phyloP scores from a whole-genome alignment of 352 stramenopile genomes.

The Phytopythium litorale region DNA sequence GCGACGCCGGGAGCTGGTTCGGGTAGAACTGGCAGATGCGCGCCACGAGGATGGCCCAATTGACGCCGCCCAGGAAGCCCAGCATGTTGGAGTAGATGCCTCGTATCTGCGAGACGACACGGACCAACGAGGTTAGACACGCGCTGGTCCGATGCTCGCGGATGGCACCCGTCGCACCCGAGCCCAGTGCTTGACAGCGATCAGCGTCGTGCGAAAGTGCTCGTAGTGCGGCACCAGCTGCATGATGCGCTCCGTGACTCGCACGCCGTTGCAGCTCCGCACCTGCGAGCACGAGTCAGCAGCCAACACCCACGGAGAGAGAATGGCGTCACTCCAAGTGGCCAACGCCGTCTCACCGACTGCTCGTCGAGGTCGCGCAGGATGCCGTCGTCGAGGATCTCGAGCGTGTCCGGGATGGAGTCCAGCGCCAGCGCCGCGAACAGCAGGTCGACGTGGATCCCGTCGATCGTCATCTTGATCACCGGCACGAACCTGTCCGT shows the following conservation, averaged over 20 bases:
- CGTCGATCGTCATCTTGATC: constrained; percentile 93
- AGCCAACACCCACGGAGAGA: no score
- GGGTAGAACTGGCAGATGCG: constrained; percentile 93
- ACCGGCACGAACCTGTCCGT: constrained; percentile 83
- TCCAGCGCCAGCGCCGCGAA: constrained; percentile 84
- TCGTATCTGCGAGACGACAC: constrained; percentile 48
- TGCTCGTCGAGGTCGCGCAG: constrained; percentile 91
- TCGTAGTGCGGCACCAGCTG: constrained; percentile 84
- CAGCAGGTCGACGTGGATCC: constrained; percentile 91
- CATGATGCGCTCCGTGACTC: constrained; percentile 94
- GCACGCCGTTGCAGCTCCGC: constrained; percentile 93
- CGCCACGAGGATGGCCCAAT: constrained; percentile 97
- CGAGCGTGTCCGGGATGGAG: constrained; percentile 53
- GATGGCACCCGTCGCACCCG: constrained; percentile 33
- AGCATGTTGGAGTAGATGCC: constrained; percentile 99
- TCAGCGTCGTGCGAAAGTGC: constrained; percentile 88
- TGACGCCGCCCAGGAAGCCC: constrained; percentile 98
- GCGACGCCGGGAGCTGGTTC: constrained; percentile 72
- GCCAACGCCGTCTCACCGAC: constrained; percentile 19
- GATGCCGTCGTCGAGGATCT: constrained; percentile 79
- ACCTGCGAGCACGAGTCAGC: constrained; percentile 26
- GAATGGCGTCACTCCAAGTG: neutral
- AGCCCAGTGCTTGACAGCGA: constrained; percentile 91
- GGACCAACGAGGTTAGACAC: neutral
- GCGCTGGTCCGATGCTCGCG: neutral